Percentiles rank a stretch among this genome's conserved stretches.
Conservation (phyloP, 768 basidiomycete genomes). For the Aureoboletus auriporus region DNA sequence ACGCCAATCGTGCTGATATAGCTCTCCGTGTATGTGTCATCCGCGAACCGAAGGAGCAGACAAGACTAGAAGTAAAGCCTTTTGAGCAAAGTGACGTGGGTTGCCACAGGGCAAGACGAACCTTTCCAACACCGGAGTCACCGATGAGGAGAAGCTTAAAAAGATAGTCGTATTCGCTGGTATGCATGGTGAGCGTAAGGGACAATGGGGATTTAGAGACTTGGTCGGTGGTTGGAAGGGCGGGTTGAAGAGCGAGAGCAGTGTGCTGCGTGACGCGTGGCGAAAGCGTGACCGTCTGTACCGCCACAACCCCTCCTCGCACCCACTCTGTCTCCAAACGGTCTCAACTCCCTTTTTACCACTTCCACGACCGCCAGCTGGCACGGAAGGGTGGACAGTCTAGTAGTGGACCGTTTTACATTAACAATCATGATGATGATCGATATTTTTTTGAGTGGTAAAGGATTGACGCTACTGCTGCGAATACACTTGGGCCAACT, state of each 20-base stretch:
- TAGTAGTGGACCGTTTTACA: too few relatives aligned
- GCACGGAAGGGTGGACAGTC: too few relatives aligned
- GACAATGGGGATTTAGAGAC: constrained; percentile 26
- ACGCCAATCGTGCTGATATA: constrained; percentile 98
- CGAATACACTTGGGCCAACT: too few relatives aligned
- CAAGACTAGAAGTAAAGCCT: constrained; percentile 63
- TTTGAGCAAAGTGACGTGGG: constrained; percentile 22
- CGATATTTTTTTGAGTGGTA: too few relatives aligned
- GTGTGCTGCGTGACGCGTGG: constrained; percentile 32
- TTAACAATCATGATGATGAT: too few relatives aligned
- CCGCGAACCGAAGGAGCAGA: constrained; percentile 86
- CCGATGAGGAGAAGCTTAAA: constrained; percentile 95
- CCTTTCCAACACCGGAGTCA: constrained; percentile 95
- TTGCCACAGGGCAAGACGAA: constrained; percentile 30
- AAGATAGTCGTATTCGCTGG: constrained; percentile 93
- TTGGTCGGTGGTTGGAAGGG: constrained; percentile 30
- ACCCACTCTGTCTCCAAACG: too few relatives aligned
- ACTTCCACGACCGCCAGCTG: too few relatives aligned
- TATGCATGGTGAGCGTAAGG: constrained; percentile 59
- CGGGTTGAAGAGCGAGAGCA: constrained; percentile 29
- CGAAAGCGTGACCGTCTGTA: constrained; percentile 28
- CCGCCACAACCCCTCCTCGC: constrained; percentile 19
- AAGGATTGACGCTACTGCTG: too few relatives aligned
- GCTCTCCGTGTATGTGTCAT: constrained; percentile 96
- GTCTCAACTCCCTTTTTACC: too few relatives aligned